Percentiles rank a stretch among this genome's conserved stretches.
phyloP scores from a whole-genome alignment of 208 protist species.

The Leishmania mexicana region DNA sequence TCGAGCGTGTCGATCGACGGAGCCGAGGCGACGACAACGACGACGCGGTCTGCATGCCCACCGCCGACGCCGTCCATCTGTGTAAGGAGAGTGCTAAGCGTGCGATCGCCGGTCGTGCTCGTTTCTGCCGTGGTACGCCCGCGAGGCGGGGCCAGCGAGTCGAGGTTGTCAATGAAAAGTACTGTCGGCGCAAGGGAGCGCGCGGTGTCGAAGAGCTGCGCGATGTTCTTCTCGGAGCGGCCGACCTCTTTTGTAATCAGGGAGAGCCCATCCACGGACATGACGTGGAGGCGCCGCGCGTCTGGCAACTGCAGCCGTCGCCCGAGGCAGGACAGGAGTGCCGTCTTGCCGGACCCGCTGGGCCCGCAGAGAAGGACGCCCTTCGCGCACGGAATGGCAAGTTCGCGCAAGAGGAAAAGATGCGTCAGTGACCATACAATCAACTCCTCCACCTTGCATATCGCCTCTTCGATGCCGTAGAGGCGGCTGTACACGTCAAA shows the following conservation, averaged over 20 bases:
- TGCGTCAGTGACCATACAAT: slow-evolving; percentile 84
- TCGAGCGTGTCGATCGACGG: slow-evolving; percentile 68
- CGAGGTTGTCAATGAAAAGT: slow-evolving; percentile 93
- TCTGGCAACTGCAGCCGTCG: slow-evolving; percentile 45
- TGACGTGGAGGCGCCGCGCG: slow-evolving; percentile 50
- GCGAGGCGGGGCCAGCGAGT: slow-evolving; percentile 86
- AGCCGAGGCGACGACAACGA: slow-evolving; percentile 87
- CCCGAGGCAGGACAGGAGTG: slow-evolving; percentile 60
- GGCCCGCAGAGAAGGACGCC: slow-evolving; percentile 84
- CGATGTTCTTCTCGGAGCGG: slow-evolving; percentile 87
- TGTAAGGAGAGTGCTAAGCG: slow-evolving; percentile 89
- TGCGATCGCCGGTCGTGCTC: slow-evolving; percentile 78
- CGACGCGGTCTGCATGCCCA: slow-evolving; percentile 27
- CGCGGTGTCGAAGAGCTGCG: slow-evolving; percentile 74
- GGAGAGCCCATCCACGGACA: slow-evolving; percentile 74
- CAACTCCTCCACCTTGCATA: slow-evolving; percentile 67
- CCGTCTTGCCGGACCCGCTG: slow-evolving; percentile 87
- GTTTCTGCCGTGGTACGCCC: slow-evolving; percentile 47
- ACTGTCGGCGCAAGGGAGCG: slow-evolving; percentile 70
- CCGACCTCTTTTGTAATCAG: slow-evolving; percentile 91
- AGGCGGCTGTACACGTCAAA: slow-evolving; percentile 43
- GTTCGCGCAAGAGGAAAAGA: slow-evolving; percentile 35
- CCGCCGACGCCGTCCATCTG: slow-evolving; percentile 90
- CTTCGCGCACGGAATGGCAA: slow-evolving; percentile 51
- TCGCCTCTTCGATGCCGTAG: slow-evolving; percentile 56